Conservation (phyloP, 2,329 filamentous ascomycete species). For the Claviceps pusilla region DNA sequence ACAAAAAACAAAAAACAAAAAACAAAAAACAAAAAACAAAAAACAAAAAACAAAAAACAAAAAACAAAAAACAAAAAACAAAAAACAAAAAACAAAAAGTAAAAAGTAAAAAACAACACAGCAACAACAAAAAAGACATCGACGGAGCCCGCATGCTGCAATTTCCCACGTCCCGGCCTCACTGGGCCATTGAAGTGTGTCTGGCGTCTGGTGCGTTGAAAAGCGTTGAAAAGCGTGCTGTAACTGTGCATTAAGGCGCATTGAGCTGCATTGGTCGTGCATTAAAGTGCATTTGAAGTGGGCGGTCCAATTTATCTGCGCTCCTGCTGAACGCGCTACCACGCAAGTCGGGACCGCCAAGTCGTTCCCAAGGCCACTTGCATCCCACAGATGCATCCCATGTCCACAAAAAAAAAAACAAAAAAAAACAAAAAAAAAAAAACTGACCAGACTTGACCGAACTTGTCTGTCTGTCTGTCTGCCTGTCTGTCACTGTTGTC, state of each 20-base stretch:
- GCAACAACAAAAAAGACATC: neutral
- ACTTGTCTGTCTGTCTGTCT: neutral
- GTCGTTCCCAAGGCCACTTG: neutral
- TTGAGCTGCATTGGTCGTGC: neutral
- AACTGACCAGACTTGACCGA: neutral
- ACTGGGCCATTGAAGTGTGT: neutral
- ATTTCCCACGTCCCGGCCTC: conserved; percentile 6
- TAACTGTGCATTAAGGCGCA: no score
- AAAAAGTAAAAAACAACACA: neutral
- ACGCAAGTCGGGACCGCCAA: neutral
- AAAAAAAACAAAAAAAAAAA: neutral
- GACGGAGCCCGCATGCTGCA: neutral
- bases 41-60: no score
- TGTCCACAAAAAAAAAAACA: neutral
- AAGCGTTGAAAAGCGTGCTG: neutral
- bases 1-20: no score
- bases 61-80: conserved; percentile 2
- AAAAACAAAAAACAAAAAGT: neutral
- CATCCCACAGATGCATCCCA: neutral
- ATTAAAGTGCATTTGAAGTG: neutral
- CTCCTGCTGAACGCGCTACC: neutral
- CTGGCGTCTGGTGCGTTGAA: neutral
- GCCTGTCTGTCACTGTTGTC: neutral
- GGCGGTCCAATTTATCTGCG: conserved; percentile 2
- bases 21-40: no score